Conservation (phyloP, 441 rosid species). For the Brassica hybrid region DNA sequence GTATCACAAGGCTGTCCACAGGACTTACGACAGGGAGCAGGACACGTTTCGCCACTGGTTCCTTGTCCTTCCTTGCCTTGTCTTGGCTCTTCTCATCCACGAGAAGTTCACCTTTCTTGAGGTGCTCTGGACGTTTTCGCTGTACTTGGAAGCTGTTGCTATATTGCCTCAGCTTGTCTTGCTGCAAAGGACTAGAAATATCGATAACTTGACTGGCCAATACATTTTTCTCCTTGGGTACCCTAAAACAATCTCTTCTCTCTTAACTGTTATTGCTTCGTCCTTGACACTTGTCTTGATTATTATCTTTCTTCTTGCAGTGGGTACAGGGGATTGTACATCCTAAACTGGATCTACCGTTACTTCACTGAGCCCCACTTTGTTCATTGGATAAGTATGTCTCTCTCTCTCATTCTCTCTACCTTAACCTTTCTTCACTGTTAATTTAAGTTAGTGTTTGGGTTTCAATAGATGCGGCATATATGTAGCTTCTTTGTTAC, state of each 20-base stretch:
- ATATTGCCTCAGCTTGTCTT: conserved; percentile 71
- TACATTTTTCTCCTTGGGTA: conserved; percentile 73
- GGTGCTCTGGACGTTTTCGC: conserved; percentile 69
- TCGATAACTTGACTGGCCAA: conserved; percentile 74
- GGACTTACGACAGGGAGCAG: conserved; percentile 68
- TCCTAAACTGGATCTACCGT: conserved; percentile 70
- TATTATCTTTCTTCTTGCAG: conserved; percentile 41
- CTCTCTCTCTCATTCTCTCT: neutral
- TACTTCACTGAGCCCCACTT: conserved; percentile 65
- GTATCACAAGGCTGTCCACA: conserved; percentile 57
- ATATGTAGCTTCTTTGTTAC: conserved; percentile 3
- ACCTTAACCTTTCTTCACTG: neutral
- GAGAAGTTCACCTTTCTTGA: conserved; percentile 65
- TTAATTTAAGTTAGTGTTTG: neutral
- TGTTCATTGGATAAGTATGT: conserved; percentile 71
- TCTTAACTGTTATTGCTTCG: neutral
- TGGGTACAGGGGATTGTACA: conserved; percentile 60
- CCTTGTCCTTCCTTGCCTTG: conserved; percentile 60
- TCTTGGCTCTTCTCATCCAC: conserved; percentile 57
- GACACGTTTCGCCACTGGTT: conserved; percentile 65
- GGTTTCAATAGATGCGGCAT: neutral
- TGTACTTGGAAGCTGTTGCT: conserved; percentile 70
- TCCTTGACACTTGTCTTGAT: neutral
- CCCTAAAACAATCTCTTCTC: neutral
- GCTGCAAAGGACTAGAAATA: conserved; percentile 68